A percentile compares a stretch with the other conserved stretches of the same genome.
Evolutionary conservation across 1,284 basidiomycete species (phyloP).

Genomic region (Phellinidium pouzarii): DNA sequence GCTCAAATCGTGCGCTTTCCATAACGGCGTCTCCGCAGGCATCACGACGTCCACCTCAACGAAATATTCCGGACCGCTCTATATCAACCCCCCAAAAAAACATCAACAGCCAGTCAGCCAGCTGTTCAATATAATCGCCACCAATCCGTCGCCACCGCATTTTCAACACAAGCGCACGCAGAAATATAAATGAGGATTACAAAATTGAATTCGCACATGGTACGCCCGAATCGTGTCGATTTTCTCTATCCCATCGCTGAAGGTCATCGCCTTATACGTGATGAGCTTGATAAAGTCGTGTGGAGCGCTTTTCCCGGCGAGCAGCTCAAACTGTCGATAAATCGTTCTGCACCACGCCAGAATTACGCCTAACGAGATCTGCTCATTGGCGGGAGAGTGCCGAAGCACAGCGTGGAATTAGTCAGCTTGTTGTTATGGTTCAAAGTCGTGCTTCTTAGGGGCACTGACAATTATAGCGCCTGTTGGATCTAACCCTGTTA

Average conservation of each 20-base stretch:
- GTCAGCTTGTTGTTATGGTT: constrained; percentile 2
- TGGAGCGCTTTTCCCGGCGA: constrained; percentile 89
- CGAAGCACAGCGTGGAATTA: not conserved
- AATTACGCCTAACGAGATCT: constrained; percentile 80
- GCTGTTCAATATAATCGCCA: no score
- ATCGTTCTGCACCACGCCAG: constrained; percentile 75
- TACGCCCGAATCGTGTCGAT: constrained; percentile 88
- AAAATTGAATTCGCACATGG: constrained; percentile 47
- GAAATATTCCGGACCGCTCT: constrained; percentile 62
- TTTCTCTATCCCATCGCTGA: constrained; percentile 78
- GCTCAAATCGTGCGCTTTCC: constrained; percentile 88
- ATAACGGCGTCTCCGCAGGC: constrained; percentile 81
- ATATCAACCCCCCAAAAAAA: no score
- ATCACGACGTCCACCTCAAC: constrained; percentile 96
- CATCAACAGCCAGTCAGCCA: constrained; percentile 56
- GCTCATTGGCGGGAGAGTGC: constrained; percentile 25
- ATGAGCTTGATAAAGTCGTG: constrained; percentile 87
- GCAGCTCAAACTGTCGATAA: constrained; percentile 75
- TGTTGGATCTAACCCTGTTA: constrained; percentile 67
- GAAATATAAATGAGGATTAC: constrained; percentile 13
- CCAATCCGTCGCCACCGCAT: no score
- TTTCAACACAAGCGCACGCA: no score
- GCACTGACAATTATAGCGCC: constrained; percentile 68
- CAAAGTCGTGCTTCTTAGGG: not conserved
- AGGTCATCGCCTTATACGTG: constrained; percentile 90